A percentile compares a stretch with the other conserved stretches of the same genome.
Evolutionary conservation across 805 yeast genomes (phyloP).

Genomic region (Metschnikowia orientalis): DNA sequence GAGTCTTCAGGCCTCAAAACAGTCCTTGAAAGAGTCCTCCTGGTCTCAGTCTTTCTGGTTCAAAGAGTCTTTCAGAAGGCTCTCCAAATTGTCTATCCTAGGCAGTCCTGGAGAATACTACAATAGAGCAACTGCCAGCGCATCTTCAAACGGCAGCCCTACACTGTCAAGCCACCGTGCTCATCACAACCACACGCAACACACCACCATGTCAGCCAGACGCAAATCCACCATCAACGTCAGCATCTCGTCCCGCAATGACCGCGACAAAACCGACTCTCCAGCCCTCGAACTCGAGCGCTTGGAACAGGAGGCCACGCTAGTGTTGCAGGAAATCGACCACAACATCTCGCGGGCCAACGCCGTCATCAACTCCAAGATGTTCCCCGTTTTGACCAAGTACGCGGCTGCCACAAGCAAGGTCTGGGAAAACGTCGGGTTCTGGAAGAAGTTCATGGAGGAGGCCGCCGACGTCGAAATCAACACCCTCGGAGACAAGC

Average conservation of each 20-base stretch:
- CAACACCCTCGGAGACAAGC: conserved; percentile 44
- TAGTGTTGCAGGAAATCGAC: conserved; percentile 75
- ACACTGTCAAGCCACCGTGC: not conserved
- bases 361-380: conserved; percentile 58
- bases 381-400: conserved; percentile 62
- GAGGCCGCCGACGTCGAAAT: conserved; percentile 65
- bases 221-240: conserved; percentile 16
- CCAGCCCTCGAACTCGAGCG: conserved; percentile 46
- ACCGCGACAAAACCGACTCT: conserved; percentile 8
- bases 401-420: conserved; percentile 56
- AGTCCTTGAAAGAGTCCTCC: no score
- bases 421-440: conserved; percentile 62
- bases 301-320: conserved; percentile 74
- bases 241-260: conserved; percentile 8
- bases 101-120: not conserved
- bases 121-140: not conserved
- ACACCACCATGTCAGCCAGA: conserved; percentile 10
- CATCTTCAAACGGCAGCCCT: no score
- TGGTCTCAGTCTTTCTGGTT: no score
- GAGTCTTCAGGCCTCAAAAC: no score
- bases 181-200: not conserved
- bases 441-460: conserved; percentile 78
- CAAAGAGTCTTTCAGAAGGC: no score
- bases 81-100: no score
- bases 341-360: conserved; percentile 65